Base-by-base conservation (phyloP, 2,329 filamentous ascomycete species). In the Botrytis galanthina region DNA sequence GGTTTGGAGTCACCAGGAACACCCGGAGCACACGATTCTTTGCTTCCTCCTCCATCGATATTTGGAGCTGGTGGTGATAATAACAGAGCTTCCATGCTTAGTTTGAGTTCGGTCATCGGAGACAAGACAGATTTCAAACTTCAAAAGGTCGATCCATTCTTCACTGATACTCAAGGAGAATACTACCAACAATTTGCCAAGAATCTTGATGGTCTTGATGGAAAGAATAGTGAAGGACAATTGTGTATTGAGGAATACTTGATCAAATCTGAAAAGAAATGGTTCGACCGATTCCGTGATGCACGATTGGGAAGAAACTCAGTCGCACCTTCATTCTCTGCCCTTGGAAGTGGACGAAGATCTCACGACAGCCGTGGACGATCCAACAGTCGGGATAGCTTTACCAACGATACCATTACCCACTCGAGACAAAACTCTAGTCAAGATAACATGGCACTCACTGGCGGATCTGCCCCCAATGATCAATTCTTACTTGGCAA, bases 211-310 rank as follows among this genome's bases (percentile, higher is more conserved):
- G 80, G 81, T 3, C 82, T 92, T 26, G 81, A 78, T 63, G 88
- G 86, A 14, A 84, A 85, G 75, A 90, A 87, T 74, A 91, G 89
- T 0, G 86, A 88, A 74, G 85, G 82, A 1, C 83, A 87, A 46
- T 82, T 91, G 14, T 92, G 90, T 78, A 90, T 92, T 73, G 90
- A 92, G 77, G 85, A 89, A 59, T 92, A 88, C 79, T 82, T 92
- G 20, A 85, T 87, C 74, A 88, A 88, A 78, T 89, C 88, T 37
- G 89, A 92, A 80, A 91, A 91, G 83, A 85, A 89, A 75, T 92
- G 90, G 90, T 92, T 76, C 90, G 78, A 83, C 85, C 83, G 85
- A 46, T 87, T 89, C 79, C 84, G 88, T 70, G 72, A 73, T 44
- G 72, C 72, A 42, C 14, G 66, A 48, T 59, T 73, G 10, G 72